These are phyloP conservation scores for Desmodesmus armatus DNA, from an alignment of 139 green algal species.

Conservation along the genomic window DNA sequence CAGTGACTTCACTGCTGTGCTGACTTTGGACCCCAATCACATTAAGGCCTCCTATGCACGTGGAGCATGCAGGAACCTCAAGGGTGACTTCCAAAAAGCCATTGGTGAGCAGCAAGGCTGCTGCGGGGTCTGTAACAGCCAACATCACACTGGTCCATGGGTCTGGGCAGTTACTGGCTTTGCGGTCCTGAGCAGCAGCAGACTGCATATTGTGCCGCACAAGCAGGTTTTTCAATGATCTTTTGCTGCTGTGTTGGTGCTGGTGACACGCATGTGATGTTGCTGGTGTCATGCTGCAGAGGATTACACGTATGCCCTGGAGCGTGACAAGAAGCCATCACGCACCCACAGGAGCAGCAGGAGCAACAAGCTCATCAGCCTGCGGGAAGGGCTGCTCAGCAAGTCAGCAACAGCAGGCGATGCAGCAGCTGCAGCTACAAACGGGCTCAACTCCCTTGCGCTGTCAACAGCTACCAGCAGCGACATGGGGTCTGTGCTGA, in stretches of 20 bases:
- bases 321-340: conserved; percentile 56
- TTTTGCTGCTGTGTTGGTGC: neutral
- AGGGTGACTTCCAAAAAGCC: conserved; percentile 71
- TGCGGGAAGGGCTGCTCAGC: conserved; percentile 37
- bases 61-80: conserved; percentile 77
- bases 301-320: conserved; percentile 65
- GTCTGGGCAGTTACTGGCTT: no score
- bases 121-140: no score
- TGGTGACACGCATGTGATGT: neutral
- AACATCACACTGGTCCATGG: no score
- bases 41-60: conserved; percentile 81
- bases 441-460: conserved; percentile 18
- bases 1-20: conserved; percentile 64
- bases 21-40: conserved; percentile 76
- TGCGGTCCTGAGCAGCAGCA: neutral
- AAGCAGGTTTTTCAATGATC: no score
- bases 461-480: conserved; percentile 41
- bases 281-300: conserved; percentile 36
- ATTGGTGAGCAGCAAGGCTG: conserved; percentile 77
- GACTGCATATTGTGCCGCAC: neutral
- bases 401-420: neutral
- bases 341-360: neutral
- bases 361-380: conserved; percentile 11
- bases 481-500: conserved; percentile 12
- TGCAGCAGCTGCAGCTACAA: conserved; percentile 5